phyloP scores from a whole-genome alignment of 257 asterid genomes.

The Craterostigma plantagineum region DNA sequence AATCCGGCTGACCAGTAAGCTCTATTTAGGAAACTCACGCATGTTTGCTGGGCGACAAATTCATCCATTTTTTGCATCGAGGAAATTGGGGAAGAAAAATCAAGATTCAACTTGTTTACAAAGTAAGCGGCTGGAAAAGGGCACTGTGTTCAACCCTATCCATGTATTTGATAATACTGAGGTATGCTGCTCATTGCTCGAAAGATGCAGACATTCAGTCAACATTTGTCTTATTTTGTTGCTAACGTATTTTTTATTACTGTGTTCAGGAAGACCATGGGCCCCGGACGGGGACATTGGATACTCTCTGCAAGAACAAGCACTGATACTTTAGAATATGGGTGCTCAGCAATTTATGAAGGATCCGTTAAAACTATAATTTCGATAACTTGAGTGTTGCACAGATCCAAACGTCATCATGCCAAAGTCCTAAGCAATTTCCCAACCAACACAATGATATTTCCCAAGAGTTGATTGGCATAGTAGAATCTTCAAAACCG shows the following conservation, averaged over 20 bases:
- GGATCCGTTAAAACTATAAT: slow-evolving; percentile 38
- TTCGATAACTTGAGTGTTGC: slow-evolving; percentile 29
- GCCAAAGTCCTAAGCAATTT: slow-evolving; percentile 14
- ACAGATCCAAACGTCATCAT: slow-evolving; percentile 15
- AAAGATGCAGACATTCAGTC: neutral
- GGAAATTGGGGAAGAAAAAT: slow-evolving; percentile 43
- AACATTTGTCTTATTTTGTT: slow-evolving; percentile 1
- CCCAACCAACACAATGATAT: slow-evolving; percentile 17
- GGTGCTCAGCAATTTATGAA: slow-evolving; percentile 27
- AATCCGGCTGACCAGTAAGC: slow-evolving; percentile 6
- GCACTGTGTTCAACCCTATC: slow-evolving; percentile 40
- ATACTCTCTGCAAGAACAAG: slow-evolving; percentile 30
- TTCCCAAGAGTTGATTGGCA: slow-evolving; percentile 9
- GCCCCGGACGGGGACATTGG: slow-evolving; percentile 61
- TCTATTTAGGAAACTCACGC: slow-evolving; percentile 62
- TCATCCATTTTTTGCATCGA: slow-evolving; percentile 74
- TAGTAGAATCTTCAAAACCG: slow-evolving; percentile 8
- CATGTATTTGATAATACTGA: slow-evolving; percentile 61
- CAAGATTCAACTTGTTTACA: slow-evolving; percentile 37
- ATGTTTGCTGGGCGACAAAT: slow-evolving; percentile 71
- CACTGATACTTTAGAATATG: slow-evolving; percentile 19
- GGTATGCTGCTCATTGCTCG: slow-evolving; percentile 30
- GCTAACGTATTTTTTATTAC: neutral
- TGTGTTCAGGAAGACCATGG: slow-evolving; percentile 29
- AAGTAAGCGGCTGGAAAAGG: slow-evolving; percentile 24